Evolutionary conservation across 164 flowering plant genomes (phyloP), one percentile per base, ranked within the genome.

Genomic region (Echeveria elegans): DNA sequence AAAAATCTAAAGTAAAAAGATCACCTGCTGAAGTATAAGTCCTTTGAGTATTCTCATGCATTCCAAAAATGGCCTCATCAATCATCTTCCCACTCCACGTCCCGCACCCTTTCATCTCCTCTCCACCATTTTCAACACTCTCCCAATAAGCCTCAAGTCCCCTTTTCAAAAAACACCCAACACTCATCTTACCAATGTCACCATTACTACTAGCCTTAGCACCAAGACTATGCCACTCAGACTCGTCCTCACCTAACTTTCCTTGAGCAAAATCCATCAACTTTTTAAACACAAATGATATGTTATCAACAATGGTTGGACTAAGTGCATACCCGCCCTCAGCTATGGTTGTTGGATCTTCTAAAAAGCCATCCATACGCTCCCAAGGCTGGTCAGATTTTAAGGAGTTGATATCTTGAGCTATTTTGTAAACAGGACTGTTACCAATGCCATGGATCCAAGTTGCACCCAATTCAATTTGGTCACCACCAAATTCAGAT

Each of bases 401-500:
- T 0, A 93, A 73, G 2, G 91, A 76, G 28, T 74, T 52, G 72
- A 75, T 84, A 38, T 87, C 77, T 50, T 77, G 70, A 28, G 96
- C 96, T 36, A 93, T 89, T 67, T 82, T 70, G 78, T 89, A 72
- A 70, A 93, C 53, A 10, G 98, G 98, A 78, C 95, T 94, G 23
- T 90, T 94, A 1, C 82, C 87, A 70, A 89, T 86, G 16, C 97
- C 98, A 72, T 94, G 98, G 81, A 94, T 94, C 96, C 97, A 94
- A 1, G 98, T 91, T 6, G 98, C 98, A 28, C 98, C 98, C 82
- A 88, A 79, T 83, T 94, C 98, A 38, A 94, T 75, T 60, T 80
- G 66, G 73, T 86, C 89, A 6, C 93, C 97, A 6, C 82, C 78
- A 32, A 90, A 88, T 76, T 85, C 88, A 0, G 85, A 72, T 24